Conservation (phyloP, 2,329 filamentous ascomycete genomes). For the Elsinoe batatas region DNA sequence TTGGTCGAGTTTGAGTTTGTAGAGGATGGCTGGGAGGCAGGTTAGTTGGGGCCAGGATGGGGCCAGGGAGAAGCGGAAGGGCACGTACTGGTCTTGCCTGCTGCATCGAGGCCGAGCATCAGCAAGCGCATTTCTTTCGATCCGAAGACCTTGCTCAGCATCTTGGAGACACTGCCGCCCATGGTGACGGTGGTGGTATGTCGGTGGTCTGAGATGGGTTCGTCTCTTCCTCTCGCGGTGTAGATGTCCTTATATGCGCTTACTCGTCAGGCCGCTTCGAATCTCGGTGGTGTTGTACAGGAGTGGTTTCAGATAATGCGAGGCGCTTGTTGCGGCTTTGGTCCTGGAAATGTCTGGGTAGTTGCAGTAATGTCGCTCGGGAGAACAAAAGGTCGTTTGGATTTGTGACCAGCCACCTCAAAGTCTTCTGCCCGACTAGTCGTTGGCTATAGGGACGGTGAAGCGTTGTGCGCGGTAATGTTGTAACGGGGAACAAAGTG, state of each 20-base stretch:
- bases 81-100: slow-evolving; percentile 79
- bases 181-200: slow-evolving; percentile 45
- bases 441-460: slow-evolving; percentile 13
- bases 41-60: not conserved
- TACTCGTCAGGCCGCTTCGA: not conserved
- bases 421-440: slow-evolving; percentile 7
- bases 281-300: slow-evolving; percentile 2
- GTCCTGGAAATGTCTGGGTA: not conserved
- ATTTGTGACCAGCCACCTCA: slow-evolving; percentile 10
- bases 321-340: slow-evolving; percentile 11
- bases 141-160: slow-evolving; percentile 98
- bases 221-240: not conserved
- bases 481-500: slow-evolving; percentile 9
- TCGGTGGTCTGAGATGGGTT: not conserved
- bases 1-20: slow-evolving; percentile 99
- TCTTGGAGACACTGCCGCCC: slow-evolving; percentile 84
- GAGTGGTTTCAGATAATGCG: not conserved
- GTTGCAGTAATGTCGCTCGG: not conserved
- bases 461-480: slow-evolving; percentile 10
- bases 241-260: not conserved
- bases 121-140: slow-evolving; percentile 97
- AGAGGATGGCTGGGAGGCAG: slow-evolving; percentile 61
- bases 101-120: slow-evolving; percentile 95
- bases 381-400: not conserved
- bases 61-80: not conserved